phyloP scores from a whole-genome alignment of 2,329 filamentous ascomycete species.

The Monascus ruber region DNA sequence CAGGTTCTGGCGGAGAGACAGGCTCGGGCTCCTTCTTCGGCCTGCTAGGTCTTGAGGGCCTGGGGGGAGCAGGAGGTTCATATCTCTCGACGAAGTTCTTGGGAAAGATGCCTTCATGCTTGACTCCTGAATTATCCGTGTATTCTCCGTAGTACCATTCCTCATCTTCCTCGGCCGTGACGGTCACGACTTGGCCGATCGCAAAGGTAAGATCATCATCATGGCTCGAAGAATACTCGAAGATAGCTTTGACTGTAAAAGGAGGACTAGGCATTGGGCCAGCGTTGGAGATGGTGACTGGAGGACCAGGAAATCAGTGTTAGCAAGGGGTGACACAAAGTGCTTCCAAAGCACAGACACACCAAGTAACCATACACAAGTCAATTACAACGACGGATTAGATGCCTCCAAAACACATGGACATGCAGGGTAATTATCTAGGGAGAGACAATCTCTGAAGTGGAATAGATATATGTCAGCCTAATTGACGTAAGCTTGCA shows the following conservation, averaged over 20 bases:
- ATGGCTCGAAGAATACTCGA: conserved; percentile 84
- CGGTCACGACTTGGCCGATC: conserved; percentile 79
- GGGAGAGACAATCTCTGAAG: neutral
- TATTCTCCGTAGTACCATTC: conserved; percentile 95
- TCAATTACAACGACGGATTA: neutral
- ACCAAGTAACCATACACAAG: neutral
- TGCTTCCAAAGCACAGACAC: neutral
- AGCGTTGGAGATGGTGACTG: conserved; percentile 9
- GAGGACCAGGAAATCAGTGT: neutral
- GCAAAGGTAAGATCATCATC: conserved; percentile 89
- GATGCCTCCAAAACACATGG: neutral
- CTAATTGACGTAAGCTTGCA: neutral
- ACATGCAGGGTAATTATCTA: neutral
- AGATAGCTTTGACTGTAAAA: conserved; percentile 93
- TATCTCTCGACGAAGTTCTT: conserved; percentile 96
- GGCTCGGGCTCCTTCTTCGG: conserved; percentile 51
- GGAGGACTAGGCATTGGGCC: conserved; percentile 55
- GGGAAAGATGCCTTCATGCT: conserved; percentile 79
- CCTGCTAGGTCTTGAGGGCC: conserved; percentile 61
- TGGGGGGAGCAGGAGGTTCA: conserved; percentile 79
- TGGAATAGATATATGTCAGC: neutral
- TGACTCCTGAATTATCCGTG: conserved; percentile 59
- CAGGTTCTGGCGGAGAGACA: conserved; percentile 23
- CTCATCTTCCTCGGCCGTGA: conserved; percentile 81
- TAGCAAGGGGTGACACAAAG: neutral